These are phyloP conservation scores for Saccharomycopsis crataegensis DNA, from an alignment of 1,139 yeast genomes.

Conservation along the genomic window DNA sequence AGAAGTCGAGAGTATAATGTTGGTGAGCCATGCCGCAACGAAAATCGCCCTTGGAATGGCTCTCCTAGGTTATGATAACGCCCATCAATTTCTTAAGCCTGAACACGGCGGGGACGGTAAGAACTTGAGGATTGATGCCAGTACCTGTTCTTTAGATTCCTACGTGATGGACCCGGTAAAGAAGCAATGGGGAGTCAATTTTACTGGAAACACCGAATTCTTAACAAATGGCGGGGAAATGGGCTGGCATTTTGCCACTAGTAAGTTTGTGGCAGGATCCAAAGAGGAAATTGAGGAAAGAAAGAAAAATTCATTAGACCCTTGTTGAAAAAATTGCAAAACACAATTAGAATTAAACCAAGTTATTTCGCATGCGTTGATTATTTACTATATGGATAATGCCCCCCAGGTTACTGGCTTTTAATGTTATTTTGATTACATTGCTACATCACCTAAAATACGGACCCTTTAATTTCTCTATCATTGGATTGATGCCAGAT, in stretches of 20 bases:
- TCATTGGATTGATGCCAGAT: too few relatives aligned
- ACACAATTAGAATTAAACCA: neutral
- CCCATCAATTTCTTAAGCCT: conserved; percentile 32
- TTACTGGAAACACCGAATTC: conserved; percentile 47
- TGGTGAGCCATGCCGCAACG: conserved; percentile 56
- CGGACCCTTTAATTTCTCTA: too few relatives aligned
- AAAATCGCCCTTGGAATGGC: conserved; percentile 54
- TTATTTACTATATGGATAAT: too few relatives aligned
- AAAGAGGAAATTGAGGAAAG: conserved; percentile 50
- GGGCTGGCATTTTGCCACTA: conserved; percentile 49
- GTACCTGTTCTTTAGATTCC: conserved; percentile 50
- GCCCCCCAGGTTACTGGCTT: too few relatives aligned
- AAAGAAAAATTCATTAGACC: neutral
- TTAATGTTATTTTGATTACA: too few relatives aligned
- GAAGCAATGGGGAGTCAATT: conserved; percentile 35
- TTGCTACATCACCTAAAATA: too few relatives aligned
- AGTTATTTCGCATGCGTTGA: too few relatives aligned
- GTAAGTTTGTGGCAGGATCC: conserved; percentile 52
- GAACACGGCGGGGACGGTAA: conserved; percentile 31
- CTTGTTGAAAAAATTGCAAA: too few relatives aligned
- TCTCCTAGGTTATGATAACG: conserved; percentile 34
- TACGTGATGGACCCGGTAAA: conserved; percentile 25
- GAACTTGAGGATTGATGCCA: conserved; percentile 39
- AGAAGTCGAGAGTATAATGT: conserved; percentile 34
- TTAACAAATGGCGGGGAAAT: conserved; percentile 48